Base-by-base conservation (phyloP, 768 basidiomycete genomes). In the Kwoniella shandongensis region DNA sequence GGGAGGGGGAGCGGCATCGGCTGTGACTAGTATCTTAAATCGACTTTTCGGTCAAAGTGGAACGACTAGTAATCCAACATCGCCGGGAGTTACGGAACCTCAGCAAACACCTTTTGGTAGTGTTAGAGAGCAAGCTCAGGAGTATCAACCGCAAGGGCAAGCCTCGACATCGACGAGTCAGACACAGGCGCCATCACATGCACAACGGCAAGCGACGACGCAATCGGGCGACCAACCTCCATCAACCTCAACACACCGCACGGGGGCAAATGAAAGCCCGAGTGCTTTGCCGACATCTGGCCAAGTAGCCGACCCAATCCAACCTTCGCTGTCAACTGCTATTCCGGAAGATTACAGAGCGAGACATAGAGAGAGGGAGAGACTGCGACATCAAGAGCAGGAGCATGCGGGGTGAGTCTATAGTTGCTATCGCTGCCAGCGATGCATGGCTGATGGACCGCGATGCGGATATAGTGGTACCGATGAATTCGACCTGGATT, bases 281-380 rank as follows among this genome's bases (percentile, higher is more conserved):
- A 27, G 23, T 4, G 44, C 44, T 32, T 35, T 54, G 22, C 52
- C 52, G 15, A 23, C 44, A 11, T 58, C 56, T 25, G 56, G 56
- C 15, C 42, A 36, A 38, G 45, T 36, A 20, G 39, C 44, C 2
- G 25, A 22, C 17, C 13, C 38, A 7, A 26, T 44, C 13, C 51
- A 36, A 22, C 45, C 53, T 3, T 41, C 15, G 4, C 18, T 62
- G 17, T 62, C 66, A 25, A 57, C 61, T 22, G 66, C 57, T 26
- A 72, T 72, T 7, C 70, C 70, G 1, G 61, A 55, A 29, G 67
- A 72, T 11, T 72, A 72, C 40, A 41, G 67, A 27, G 63, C 50
- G 18, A 46, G 67, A 23, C 70, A 72, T 60, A 30, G 66, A 32
- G 55, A 57, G 17, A 22, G 47, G n/a, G 63, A 59, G 63, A 65